These are phyloP conservation scores for Penicillium sp. DNA, from an alignment of 2,329 filamentous ascomycete genomes.

Conservation along the genomic window DNA sequence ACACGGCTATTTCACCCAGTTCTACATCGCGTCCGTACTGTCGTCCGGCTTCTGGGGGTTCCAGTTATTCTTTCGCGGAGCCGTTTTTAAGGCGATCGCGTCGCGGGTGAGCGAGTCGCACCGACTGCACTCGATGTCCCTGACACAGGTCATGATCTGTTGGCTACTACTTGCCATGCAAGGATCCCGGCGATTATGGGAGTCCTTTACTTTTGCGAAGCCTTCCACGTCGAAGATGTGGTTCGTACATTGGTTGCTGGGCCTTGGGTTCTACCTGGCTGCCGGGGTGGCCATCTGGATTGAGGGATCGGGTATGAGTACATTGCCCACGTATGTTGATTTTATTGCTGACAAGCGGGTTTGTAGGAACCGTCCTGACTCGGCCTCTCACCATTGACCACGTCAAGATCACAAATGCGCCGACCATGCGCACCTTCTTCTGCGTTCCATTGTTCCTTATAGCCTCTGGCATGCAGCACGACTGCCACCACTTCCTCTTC, in stretches of 20 bases:
- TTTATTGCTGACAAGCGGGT: neutral
- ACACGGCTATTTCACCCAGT: conserved; percentile 85
- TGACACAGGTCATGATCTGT: conserved; percentile 62
- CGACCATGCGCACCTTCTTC: conserved; percentile 53
- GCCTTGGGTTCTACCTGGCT: conserved; percentile 71
- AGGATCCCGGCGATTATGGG: conserved; percentile 70
- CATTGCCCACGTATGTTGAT: no score
- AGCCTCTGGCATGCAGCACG: conserved; percentile 71
- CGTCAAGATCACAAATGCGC: conserved; percentile 38
- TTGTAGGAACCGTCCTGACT: conserved; percentile 33
- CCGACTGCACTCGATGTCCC: conserved; percentile 51
- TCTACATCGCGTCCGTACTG: conserved; percentile 71
- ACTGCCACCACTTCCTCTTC: conserved; percentile 68
- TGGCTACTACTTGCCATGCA: conserved; percentile 76
- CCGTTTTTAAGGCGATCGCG: conserved; percentile 52
- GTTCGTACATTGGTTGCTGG: conserved; percentile 77
- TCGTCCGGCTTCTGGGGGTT: conserved; percentile 72
- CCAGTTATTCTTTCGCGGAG: conserved; percentile 60
- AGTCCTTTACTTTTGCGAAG: conserved; percentile 65
- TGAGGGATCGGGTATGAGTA: conserved; percentile 65
- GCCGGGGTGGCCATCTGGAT: conserved; percentile 79
- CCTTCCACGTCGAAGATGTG: conserved; percentile 77
- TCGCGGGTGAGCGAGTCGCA: conserved; percentile 39
- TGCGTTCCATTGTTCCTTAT: conserved; percentile 64
- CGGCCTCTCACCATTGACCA: conserved; percentile 35